These are phyloP conservation scores for Tylopilus subfusipes DNA, from an alignment of 768 basidiomycete species.

Conservation along the genomic window DNA sequence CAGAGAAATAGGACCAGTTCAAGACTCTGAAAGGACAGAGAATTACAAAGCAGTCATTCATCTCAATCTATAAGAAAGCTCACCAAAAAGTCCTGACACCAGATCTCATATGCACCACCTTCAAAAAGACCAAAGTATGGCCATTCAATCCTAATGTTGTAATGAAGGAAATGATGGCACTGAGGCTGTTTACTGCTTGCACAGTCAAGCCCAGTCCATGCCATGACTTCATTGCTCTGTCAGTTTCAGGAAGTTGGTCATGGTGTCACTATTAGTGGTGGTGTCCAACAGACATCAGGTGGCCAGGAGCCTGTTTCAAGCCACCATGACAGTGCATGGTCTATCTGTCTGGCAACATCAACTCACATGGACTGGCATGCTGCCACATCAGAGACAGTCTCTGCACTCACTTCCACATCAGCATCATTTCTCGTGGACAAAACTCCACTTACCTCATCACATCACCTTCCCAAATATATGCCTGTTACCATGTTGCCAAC, in stretches of 20 bases:
- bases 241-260: too few species aligned
- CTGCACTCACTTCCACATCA: not conserved
- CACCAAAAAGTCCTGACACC: conserved; percentile 14
- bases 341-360: not conserved
- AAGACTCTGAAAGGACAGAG: too few species aligned
- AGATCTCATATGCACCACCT: conserved; percentile 21
- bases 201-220: conserved; percentile 6
- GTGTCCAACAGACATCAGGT: not conserved
- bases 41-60: too few species aligned
- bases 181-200: conserved; percentile 20
- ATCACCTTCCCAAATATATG: not conserved
- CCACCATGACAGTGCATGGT: not conserved
- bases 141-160: conserved; percentile 15
- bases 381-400: not conserved
- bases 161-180: conserved; percentile 4
- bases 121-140: conserved; percentile 27
- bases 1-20: too few species aligned
- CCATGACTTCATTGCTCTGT: not conserved
- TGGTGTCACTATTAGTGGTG: not conserved
- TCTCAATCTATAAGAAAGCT: too few species aligned
- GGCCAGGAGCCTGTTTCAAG: not conserved
- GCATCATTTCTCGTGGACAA: not conserved
- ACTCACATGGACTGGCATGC: not conserved
- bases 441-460: not conserved
- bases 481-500: too few species aligned